A percentile compares a stretch with the other conserved stretches of the same genome.
Evolutionary conservation across 139 green algal species (phyloP).

Genomic region (Picocystis salinarum): DNA sequence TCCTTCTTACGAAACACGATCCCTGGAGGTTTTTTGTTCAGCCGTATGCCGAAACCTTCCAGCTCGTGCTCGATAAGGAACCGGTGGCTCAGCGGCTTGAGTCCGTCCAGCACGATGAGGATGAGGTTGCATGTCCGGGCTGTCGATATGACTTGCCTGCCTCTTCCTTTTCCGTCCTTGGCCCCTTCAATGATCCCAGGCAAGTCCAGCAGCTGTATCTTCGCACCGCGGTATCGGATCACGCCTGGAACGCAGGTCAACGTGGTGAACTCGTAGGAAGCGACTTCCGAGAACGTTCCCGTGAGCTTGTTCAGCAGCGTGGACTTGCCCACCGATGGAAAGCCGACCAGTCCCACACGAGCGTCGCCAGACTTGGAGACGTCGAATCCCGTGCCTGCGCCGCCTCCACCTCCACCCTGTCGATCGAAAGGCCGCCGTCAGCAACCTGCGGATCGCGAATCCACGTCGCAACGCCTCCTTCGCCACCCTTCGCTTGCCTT

Average conservation of each 20-base stretch:
- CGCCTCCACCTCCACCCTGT: not conserved
- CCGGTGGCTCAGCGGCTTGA: slow-evolving; percentile 98
- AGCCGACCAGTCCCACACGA: slow-evolving; percentile 84
- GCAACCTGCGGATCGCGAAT: not conserved
- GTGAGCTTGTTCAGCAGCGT: slow-evolving; percentile 96
- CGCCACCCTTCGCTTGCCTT: slow-evolving; percentile 36
- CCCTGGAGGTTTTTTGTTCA: slow-evolving; percentile 89
- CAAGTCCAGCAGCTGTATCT: slow-evolving; percentile 88
- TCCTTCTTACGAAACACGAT: slow-evolving; percentile 89
- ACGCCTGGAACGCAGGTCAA: slow-evolving; percentile 89
- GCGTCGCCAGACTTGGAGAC: slow-evolving; percentile 95
- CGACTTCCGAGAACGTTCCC: slow-evolving; percentile 82
- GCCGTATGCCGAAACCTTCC: slow-evolving; percentile 57
- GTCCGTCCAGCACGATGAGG: slow-evolving; percentile 89
- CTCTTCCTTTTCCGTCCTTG: slow-evolving; percentile 84
- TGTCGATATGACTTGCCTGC: slow-evolving; percentile 83
- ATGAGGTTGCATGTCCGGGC: slow-evolving; percentile 95
- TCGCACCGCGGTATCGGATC: slow-evolving; percentile 59
- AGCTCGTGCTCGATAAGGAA: slow-evolving; percentile 77
- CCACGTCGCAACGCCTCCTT: slow-evolving; percentile 33
- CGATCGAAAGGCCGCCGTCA: not conserved
- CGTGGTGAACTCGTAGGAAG: slow-evolving; percentile 95
- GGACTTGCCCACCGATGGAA: slow-evolving; percentile 95
- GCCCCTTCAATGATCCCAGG: slow-evolving; percentile 97
- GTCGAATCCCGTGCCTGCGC: slow-evolving; percentile 52